A percentile compares a stretch with the other conserved stretches of the same genome.
These are phyloP conservation scores for Penicillium sp. DNA, from an alignment of 2,329 filamentous ascomycete genomes.

Conservation along the genomic window DNA sequence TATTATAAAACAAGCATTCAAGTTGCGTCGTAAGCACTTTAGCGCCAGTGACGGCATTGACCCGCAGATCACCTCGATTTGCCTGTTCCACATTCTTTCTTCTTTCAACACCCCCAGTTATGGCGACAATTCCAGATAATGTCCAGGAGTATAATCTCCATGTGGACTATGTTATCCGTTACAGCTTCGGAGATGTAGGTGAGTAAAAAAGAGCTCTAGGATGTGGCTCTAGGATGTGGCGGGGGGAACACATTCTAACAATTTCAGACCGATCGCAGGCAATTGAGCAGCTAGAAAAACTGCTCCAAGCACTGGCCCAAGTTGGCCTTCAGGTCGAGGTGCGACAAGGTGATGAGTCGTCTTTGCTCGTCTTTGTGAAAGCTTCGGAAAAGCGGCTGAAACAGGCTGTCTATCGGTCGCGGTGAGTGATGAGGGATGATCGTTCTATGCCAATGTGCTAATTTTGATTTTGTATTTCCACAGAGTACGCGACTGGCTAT, in stretches of 20 bases:
- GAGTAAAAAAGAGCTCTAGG: constrained; percentile 23
- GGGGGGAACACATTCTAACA: constrained; percentile 1
- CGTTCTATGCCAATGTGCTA: background rate
- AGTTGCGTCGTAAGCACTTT: constrained; percentile 9
- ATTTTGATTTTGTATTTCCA: background rate
- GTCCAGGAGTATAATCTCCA: constrained; percentile 57
- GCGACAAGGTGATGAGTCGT: constrained; percentile 71
- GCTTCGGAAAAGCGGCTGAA: constrained; percentile 74
- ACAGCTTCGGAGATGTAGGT: constrained; percentile 69
- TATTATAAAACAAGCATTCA: background rate
- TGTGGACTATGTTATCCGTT: constrained; percentile 88
- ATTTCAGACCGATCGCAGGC: constrained; percentile 65
- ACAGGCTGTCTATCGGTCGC: constrained; percentile 80
- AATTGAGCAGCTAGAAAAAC: constrained; percentile 72
- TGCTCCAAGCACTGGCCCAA: constrained; percentile 71
- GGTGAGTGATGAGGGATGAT: constrained; percentile 46
- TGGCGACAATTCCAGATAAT: constrained; percentile 33
- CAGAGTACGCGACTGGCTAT: constrained; percentile 91
- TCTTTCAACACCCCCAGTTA: constrained; percentile 15
- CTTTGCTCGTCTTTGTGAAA: constrained; percentile 80
- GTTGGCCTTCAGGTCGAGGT: constrained; percentile 87
- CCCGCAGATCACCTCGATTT: constrained; percentile 11
- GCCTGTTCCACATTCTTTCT: constrained; percentile 5
- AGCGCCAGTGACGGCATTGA: constrained; percentile 22
- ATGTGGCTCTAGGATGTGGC: background rate